These are phyloP conservation scores for Colletotrichum tanaceti DNA, from an alignment of 2,329 filamentous ascomycete species.

Conservation along the genomic window DNA sequence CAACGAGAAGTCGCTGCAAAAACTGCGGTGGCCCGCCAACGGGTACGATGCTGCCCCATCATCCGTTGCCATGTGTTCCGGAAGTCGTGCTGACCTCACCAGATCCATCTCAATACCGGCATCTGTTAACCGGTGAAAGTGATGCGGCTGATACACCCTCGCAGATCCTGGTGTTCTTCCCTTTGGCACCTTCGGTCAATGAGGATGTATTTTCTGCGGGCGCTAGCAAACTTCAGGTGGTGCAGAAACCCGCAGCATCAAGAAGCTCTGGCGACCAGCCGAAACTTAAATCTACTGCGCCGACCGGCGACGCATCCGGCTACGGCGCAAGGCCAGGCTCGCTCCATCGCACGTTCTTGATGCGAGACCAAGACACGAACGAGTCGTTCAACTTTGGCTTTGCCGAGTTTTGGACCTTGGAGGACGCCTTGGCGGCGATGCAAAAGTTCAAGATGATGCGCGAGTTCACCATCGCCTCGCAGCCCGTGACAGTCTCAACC, in stretches of 20 bases:
- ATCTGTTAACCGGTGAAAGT: slow-evolving; percentile 59
- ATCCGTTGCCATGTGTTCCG: background rate
- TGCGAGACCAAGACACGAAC: slow-evolving; percentile 77
- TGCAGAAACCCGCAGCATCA: slow-evolving; percentile 63
- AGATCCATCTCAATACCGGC: slow-evolving; percentile 36
- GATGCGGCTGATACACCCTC: slow-evolving; percentile 69
- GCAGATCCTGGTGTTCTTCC: slow-evolving; percentile 81
- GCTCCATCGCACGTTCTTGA: slow-evolving; percentile 80
- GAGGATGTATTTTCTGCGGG: slow-evolving; percentile 80
- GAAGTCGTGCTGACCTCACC: slow-evolving; percentile 2
- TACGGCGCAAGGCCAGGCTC: slow-evolving; percentile 79
- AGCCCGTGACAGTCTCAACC: slow-evolving; percentile 76
- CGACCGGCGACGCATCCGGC: slow-evolving; percentile 66
- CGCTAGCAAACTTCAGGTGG: slow-evolving; percentile 77
- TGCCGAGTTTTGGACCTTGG: slow-evolving; percentile 81
- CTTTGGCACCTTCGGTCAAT: slow-evolving; percentile 75
- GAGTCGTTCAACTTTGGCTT: slow-evolving; percentile 86
- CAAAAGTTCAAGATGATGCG: slow-evolving; percentile 77
- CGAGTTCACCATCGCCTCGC: slow-evolving; percentile 82
- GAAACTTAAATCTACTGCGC: slow-evolving; percentile 70
- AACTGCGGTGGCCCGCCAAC: slow-evolving; percentile 47
- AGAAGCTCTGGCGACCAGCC: slow-evolving; percentile 58
- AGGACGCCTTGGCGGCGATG: slow-evolving; percentile 80
- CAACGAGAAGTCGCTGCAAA: slow-evolving; percentile 53
- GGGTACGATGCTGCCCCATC: slow-evolving; percentile 10